Evolutionary conservation across 495 filamentous ascomycete genomes (phyloP), one percentile per base, ranked within the genome.

Genomic region (Daldinia loculata): DNA sequence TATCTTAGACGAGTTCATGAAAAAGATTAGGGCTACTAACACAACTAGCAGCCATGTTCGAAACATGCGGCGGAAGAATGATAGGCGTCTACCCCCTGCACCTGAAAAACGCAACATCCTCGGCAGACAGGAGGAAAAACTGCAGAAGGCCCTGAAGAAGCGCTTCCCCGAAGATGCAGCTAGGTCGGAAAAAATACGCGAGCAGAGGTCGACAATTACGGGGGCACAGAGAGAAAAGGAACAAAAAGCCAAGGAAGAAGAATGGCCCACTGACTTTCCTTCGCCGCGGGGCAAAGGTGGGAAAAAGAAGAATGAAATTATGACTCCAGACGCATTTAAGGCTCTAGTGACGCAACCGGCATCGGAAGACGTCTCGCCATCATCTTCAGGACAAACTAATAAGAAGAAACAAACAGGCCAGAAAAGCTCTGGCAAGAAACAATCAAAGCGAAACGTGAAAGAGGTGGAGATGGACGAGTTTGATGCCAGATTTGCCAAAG

Each of bases 1-100:
- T n/a, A 15, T 75, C 24, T 29, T 77, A 41, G 70, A 69, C 26
- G 41, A 73, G 2, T 77, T 77, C 19, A 26, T 75, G 1, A 58
- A 62, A 11, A 43, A 50, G 0, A 26, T 75, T 0, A 75, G 66
- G 50, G 26, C 38, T 6, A 14, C 36, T 6, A 60, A 34, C 39
- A 77, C 56, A 1, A 62, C 53, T 0, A 58, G 48, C 4, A 60
- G 67, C 39, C 43, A 53, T 58, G 59, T 56, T 19, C 67, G 67
- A 38, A 53, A 66, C 29, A 51, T 55, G 17, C 67, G 67, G 19
- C 55, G 51, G 19, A 45, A 66, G 34, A 52, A 66, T 17, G 66
- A 73, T 43, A 55, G 17, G 2, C 14, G 27, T 0, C 15, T 17
- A 17, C 56, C 45, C 8, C 32, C 17, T 39, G 38, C 62, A 3